Base-by-base conservation (phyloP, 2,329 filamentous ascomycete genomes). In the Diaporthe batatas region DNA sequence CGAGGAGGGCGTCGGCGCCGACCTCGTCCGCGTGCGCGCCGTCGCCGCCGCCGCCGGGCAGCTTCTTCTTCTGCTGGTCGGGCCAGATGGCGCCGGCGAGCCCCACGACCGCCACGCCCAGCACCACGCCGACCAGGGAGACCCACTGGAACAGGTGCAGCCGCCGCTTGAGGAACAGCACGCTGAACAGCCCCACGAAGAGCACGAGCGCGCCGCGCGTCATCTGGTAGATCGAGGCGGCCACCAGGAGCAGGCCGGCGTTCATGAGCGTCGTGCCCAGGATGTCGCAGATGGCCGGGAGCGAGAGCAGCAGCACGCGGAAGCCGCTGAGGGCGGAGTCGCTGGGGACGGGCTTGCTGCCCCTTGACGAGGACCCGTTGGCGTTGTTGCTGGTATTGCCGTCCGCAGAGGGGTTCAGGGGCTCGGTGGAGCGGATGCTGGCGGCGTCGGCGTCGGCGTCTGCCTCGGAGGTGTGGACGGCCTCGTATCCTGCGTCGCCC, bases 201-300 rank as follows among this genome's bases (percentile, higher is more conserved):
- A 99, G 88, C 3, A 99, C 96, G 54, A 99, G 87, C 0, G 96
- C 96, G 11, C 96, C 96, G 73, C 96, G 89, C 1, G 96, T 98
- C 96, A 99, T 99, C 84, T 99, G 96, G 84, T 98, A 99, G 79
- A 99, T 98, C 74, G 94, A 97, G 1, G 96, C 94, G 16, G 94
- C 96, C 32, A 98, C 95, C 80, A 98, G 95, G 64, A 98, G 88
- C 76, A 99, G 87, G 4, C 96, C 96, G 6, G 94, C 93, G 80
- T 99, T 99, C 95, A 99, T 98, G 71, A 98, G 89, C 5, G 96
- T 99, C 6, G 96, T 99, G 62, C 94, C 96, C 32, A 93, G 91
- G 76, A 98, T 98, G 81, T 99, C 96, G 83, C 95, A 98, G 79
- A 95, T 92, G 54, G 96, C 94, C 1, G 96, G 96, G 14, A 97